Conservation (phyloP, 768 basidiomycete species). For the Boletus vermiculosoides region DNA sequence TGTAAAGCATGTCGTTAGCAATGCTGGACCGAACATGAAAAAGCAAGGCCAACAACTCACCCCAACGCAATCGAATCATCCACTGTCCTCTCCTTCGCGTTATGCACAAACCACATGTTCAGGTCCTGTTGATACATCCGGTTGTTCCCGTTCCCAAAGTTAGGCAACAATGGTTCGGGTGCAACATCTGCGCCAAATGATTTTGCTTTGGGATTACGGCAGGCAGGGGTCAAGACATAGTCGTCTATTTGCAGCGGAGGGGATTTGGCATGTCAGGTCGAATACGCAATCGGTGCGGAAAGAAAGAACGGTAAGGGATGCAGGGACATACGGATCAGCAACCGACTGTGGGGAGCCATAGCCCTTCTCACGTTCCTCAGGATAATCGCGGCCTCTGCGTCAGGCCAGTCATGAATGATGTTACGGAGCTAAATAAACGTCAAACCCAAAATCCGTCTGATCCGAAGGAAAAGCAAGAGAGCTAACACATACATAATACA, state of each 20-base stretch:
- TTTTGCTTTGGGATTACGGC: constrained; percentile 3
- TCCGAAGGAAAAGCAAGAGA: not conserved
- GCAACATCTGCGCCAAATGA: constrained; percentile 29
- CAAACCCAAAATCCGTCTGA: not conserved
- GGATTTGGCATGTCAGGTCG: not conserved
- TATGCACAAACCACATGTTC: constrained; percentile 43
- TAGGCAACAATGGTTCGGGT: constrained; percentile 47
- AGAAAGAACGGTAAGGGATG: not conserved
- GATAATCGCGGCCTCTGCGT: constrained; percentile 32
- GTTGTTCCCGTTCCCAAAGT: constrained; percentile 44
- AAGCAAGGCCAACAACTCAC: constrained; percentile 1
- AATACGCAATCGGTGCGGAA: not conserved
- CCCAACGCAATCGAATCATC: constrained; percentile 40
- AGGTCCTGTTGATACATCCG: constrained; percentile 45
- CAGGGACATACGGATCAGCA: constrained; percentile 33
- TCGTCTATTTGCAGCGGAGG: constrained; percentile 15
- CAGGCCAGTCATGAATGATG: constrained; percentile 39
- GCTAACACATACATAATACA: constrained; percentile 22
- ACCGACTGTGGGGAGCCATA: constrained; percentile 29
- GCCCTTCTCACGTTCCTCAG: constrained; percentile 29
- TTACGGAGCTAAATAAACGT: constrained; percentile 21
- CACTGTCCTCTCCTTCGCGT: constrained; percentile 44
- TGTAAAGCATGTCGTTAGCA: not conserved
- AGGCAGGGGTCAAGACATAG: constrained; percentile 16
- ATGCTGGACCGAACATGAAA: not conserved